Conservation (phyloP, 129 eudicot species). For the Saposhnikovia divaricata region DNA sequence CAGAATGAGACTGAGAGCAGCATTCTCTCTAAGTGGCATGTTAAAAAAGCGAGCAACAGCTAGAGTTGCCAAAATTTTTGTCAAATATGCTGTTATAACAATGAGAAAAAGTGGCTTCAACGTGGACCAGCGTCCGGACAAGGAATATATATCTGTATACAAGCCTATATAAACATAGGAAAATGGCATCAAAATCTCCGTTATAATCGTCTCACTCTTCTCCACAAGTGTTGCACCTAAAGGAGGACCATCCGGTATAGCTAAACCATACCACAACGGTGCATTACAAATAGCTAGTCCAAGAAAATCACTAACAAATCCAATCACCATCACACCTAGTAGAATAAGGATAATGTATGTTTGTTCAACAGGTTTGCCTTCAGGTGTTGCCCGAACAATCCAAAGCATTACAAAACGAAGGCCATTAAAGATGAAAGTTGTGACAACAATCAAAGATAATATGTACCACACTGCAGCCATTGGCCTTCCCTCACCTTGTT, state of each 20-base stretch:
- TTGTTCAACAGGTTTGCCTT: conserved; percentile 75
- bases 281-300: conserved; percentile 78
- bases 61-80: conserved; percentile 44
- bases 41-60: conserved; percentile 35
- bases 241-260: conserved; percentile 90
- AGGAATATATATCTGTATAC: conserved; percentile 41
- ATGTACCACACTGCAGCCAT: conserved; percentile 49
- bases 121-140: conserved; percentile 43
- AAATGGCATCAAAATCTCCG: conserved; percentile 66
- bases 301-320: conserved; percentile 45
- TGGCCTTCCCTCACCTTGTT: conserved; percentile 46
- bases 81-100: conserved; percentile 31
- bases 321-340: conserved; percentile 49
- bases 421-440: conserved; percentile 30
- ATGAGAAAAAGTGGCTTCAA: conserved; percentile 49
- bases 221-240: conserved; percentile 71
- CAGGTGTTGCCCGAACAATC: conserved; percentile 58
- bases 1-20: conserved; percentile 60
- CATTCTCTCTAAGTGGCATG: conserved; percentile 54
- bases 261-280: conserved; percentile 84
- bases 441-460: conserved; percentile 20
- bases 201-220: conserved; percentile 49
- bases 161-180: conserved; percentile 59
- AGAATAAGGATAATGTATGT: conserved; percentile 43
- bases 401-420: conserved; percentile 41